Evolutionary conservation across 805 yeast species (phyloP), one percentile per base, ranked within the genome.

Genomic region (Starmera amethionina): DNA sequence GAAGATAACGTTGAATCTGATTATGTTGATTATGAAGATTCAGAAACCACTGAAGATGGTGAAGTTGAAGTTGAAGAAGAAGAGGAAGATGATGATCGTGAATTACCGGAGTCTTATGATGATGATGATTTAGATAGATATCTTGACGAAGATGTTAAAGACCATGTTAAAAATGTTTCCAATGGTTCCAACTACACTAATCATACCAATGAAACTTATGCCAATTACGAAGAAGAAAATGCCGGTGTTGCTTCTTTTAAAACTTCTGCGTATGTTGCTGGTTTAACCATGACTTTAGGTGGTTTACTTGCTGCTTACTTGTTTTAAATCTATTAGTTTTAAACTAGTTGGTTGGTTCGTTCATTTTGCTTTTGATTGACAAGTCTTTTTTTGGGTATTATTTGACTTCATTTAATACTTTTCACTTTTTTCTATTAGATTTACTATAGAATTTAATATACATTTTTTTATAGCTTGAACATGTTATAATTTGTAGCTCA

Each of bases 61-160:
- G 38, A 36, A 22, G 30, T 32, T 33, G 42, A 35, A 15, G 34
- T 30, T 18, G 35, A 31, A 28, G 44, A 46, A 13, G 47, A 40
- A 11, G 34, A 14, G 12, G 43, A 42, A 18, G 40, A 35, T 37
- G 40, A 41, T 25, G 45, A 43, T 34, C 42, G 45, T 31, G 42
- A 31, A 18, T 40, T 38, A 19, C 35, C 30, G 22, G 40, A 41
- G 13, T 22, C 7, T 22, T 22, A 4, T 22, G 44, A 34, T 2
- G 41, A 43, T 12, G 19, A 33, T 7, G 46, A 43, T 15, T 37
- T 40, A 19, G 46, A 44, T 14, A 36, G 41, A 30, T 32, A 39
- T 34, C 28, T n/a, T 13, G 25, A 25, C n/a, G 38, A 37, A 32
- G 40, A 36, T 5, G 37, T n/a, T 13, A 2, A 13, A 13, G 14